phyloP scores from a whole-genome alignment of 1,284 basidiomycete genomes.

The Austroboletus niveus region DNA sequence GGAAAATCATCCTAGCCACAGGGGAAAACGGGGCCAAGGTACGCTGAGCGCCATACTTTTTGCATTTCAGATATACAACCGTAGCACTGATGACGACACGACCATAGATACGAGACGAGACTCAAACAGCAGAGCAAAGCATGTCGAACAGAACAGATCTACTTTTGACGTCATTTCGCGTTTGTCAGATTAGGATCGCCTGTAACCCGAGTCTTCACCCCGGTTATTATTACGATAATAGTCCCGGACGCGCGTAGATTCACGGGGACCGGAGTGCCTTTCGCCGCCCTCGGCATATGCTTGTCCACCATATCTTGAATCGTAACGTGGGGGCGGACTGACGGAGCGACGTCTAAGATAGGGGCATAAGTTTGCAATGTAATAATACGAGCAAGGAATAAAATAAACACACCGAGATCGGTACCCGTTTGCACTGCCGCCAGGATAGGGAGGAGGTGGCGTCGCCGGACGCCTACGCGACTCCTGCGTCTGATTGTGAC shows the following conservation, averaged over 20 bases:
- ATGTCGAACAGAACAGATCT: constrained; percentile 5
- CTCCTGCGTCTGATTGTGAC: constrained; percentile 41
- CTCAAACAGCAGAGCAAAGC: constrained; percentile 5
- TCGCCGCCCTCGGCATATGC: constrained; percentile 41
- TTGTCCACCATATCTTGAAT: constrained; percentile 39
- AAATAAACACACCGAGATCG: constrained; percentile 50
- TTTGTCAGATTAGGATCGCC: constrained; percentile 30
- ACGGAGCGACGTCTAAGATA: constrained; percentile 64
- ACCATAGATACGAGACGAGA: constrained; percentile 3
- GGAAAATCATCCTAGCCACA: constrained; percentile 94
- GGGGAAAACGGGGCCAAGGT: constrained; percentile 95
- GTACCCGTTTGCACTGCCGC: constrained; percentile 38
- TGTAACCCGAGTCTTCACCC: constrained; percentile 40
- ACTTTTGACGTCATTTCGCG: constrained; percentile 4
- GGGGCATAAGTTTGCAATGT: background rate
- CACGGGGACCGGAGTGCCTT: constrained; percentile 39
- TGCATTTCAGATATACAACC: constrained; percentile 1
- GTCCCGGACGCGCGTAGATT: constrained; percentile 49
- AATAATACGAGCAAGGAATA: background rate
- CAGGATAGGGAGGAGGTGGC: constrained; percentile 51
- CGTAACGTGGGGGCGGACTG: constrained; percentile 56
- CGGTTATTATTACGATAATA: constrained; percentile 57
- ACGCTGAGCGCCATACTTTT: constrained; percentile 15
- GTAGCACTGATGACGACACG: constrained; percentile 6
- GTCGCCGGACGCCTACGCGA: constrained; percentile 58